These are phyloP conservation scores for Moesziomyces aphidis DNA, from an alignment of 1,284 basidiomycete species.

Conservation along the genomic window DNA sequence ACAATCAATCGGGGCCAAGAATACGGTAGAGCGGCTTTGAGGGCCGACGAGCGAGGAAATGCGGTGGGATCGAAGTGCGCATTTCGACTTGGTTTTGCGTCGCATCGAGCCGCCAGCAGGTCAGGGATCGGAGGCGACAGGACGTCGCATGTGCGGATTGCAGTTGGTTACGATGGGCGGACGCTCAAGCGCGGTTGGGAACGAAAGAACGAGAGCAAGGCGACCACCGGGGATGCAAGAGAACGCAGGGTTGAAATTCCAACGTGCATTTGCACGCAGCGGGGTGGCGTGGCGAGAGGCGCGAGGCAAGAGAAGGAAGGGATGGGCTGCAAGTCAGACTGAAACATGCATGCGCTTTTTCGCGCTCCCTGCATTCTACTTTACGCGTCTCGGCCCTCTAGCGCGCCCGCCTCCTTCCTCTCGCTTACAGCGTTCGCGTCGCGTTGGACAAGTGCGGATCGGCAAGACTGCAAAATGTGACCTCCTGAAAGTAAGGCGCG, in stretches of 20 bases:
- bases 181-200: not conserved
- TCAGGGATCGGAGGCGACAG: not conserved
- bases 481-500: not conserved
- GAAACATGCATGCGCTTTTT: conserved; percentile 19
- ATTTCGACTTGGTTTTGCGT: not conserved
- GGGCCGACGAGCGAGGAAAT: too few species aligned
- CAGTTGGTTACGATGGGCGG: not conserved
- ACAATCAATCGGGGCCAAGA: too few species aligned
- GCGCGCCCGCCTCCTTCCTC: too few species aligned
- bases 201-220: not conserved
- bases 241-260: conserved; percentile 24
- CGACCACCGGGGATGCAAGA: not conserved
- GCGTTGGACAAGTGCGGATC: not conserved
- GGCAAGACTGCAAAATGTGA: not conserved
- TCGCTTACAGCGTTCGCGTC: conserved; percentile 1
- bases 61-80: not conserved
- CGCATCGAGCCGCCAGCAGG: not conserved
- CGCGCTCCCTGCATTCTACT: conserved; percentile 14
- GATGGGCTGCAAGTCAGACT: conserved; percentile 21
- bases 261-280: conserved; percentile 17
- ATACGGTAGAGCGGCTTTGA: too few species aligned
- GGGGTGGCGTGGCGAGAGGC: conserved; percentile 12
- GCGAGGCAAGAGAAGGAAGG: not conserved
- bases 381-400: conserved; percentile 25
- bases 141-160: not conserved